Conservation (phyloP, 768 basidiomycete genomes). For the Psilocybe subaeruginosa region DNA sequence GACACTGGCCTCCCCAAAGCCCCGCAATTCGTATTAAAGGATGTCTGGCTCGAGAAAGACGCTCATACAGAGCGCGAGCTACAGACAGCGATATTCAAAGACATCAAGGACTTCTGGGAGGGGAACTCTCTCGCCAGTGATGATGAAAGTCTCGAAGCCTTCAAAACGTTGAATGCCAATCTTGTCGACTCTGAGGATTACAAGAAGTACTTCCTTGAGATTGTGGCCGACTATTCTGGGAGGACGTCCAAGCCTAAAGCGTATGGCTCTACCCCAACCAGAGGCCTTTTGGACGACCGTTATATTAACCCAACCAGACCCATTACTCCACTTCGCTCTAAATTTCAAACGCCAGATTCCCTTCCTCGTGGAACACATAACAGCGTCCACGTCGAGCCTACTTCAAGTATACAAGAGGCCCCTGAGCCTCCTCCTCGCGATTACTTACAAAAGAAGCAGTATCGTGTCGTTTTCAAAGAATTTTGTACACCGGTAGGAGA, state of each 20-base stretch:
- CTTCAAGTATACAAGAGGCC: not conserved
- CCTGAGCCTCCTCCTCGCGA: not conserved
- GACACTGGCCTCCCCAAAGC: too few relatives aligned
- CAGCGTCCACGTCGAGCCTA: not conserved
- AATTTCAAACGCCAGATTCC: too few relatives aligned
- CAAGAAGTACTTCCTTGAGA: not conserved
- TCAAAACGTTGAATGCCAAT: not conserved
- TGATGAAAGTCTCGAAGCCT: not conserved
- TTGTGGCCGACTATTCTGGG: not conserved
- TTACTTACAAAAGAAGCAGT: not conserved
- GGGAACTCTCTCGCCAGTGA: not conserved
- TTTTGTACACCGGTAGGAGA: not conserved
- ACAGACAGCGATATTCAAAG: not conserved
- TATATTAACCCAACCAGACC: too few relatives aligned
- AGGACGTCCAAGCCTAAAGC: not conserved
- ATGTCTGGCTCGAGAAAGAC: not conserved
- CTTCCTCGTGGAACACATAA: too few relatives aligned
- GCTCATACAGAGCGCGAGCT: not conserved
- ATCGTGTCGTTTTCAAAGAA: not conserved
- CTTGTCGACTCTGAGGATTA: not conserved
- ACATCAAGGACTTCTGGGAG: not conserved
- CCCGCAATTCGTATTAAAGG: not conserved
- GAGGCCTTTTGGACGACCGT: not conserved
- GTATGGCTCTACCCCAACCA: not conserved
- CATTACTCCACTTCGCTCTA: too few relatives aligned